Evolutionary conservation across 169 alveolate species (phyloP), one percentile per base, ranked within the genome.

Genomic region (Cryptosporidium viatorum): DNA sequence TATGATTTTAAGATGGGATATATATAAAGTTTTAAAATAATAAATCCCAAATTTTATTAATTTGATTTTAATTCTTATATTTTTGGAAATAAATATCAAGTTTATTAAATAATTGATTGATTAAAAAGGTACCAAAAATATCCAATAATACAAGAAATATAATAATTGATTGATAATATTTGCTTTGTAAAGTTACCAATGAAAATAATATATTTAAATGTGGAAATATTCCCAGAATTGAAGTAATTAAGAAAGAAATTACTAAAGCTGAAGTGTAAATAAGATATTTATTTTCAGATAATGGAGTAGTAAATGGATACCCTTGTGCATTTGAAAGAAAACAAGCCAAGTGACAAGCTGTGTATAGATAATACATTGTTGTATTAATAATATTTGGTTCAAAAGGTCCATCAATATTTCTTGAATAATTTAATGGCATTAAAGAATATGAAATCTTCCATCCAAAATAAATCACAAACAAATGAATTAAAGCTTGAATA

Each of bases 381-480:
- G 98, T 94, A 93, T 96, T 96, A 43, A 95, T 96, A 41, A 94
- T 68, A 68, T 95, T 95, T 10, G 98, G 97, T 84, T 93, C 93
- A 86, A 96, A 95, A 2, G 93, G 95, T 29, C 94, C 95, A 70
- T 96, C 97, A n/a, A 96, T 70, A 45, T 93, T 92, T 41, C 93
- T 94, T 41, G 84, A 80, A 71, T 92, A 93, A 41, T 89, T 85
- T 9, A 84, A 51, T 16, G 84, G 70, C 69, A 94, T 70, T 48
- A 37, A 70, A n/a, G 71, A 31, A 58, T 75, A 71, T 4, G 97
- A 95, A 37, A 95, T 67, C 58, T 71, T 86, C 98, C 98, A 96
- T 33, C 94, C 95, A 86, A 86, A 65, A 37, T 92, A 67, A 35
- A 95, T 89, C 29, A 94, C 91, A 75, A 80, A 84, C 41, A 91